Evolutionary conservation across 805 yeast genomes (phyloP), one percentile per base, ranked within the genome.

Genomic region (Yarrowia keelungensis): DNA sequence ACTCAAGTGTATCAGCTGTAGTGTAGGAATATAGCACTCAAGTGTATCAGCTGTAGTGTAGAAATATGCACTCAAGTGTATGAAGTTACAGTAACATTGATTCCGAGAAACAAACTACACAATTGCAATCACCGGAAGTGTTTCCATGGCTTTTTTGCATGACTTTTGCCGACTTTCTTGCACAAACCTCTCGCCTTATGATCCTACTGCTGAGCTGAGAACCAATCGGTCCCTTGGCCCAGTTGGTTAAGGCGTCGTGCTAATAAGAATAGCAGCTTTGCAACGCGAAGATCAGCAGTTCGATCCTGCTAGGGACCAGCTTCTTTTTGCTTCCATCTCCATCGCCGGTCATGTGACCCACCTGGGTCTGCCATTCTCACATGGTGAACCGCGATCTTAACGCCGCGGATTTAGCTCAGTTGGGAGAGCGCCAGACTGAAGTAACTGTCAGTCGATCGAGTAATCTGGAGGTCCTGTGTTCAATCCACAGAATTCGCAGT

Each of bases 251-350:
- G 65, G 65, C 65, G 65, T 59, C 65, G 65, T 59, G 65, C 65
- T 59, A 59, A 59, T 59, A 59, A 59, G 65, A 56, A 39, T 47
- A 62, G 67, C 54, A 62, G n/a, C 56, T 62, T 49, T 62, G 56
- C 56, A 47, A 80, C 82, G 82, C 82, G 79, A 79, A 80, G 83
- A 80, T 80, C 83, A 80, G 82, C 83, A 78, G 82, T 80, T 80
- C 82, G 82, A 80, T 74, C 76, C 76, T 75, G 76, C 75, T 75
- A 74, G 76, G 74, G 76, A 75, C 76, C 76, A 75, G 32, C 4
- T 38, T 8, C 39, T 38, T 38, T 38, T 38, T 38, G 10, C 39
- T 11, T 38, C 39, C 12, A 38, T 38, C 12, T 10, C 10, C 5
- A 38, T 38, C 39, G 32, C 32, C 32, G 39, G 39, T 38, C 39